These are phyloP conservation scores for Monosporozyma solicola DNA, from an alignment of 805 yeast genomes.

Conservation along the genomic window DNA sequence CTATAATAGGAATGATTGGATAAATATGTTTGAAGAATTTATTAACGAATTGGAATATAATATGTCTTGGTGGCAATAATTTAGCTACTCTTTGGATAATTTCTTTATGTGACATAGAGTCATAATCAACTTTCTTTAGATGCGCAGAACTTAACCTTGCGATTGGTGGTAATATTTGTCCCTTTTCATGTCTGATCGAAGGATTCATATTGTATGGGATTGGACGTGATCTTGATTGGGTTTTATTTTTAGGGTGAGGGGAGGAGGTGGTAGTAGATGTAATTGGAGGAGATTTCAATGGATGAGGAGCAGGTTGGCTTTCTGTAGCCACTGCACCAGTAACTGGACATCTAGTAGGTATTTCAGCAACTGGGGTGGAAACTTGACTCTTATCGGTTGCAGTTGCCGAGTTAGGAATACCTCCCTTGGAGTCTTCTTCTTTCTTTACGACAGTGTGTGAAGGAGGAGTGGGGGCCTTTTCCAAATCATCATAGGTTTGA, in stretches of 20 bases:
- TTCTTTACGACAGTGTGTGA: not conserved
- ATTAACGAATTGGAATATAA: conserved; percentile 48
- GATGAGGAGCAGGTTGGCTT: not conserved
- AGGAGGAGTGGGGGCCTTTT: not conserved
- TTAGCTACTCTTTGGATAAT: conserved; percentile 27
- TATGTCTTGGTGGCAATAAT: conserved; percentile 44
- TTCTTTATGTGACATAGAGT: conserved; percentile 14
- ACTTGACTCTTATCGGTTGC: not conserved
- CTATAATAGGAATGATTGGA: conserved; percentile 58
- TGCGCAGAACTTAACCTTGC: not conserved
- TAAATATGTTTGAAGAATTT: conserved; percentile 52
- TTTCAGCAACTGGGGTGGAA: not conserved
- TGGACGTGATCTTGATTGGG: not conserved
- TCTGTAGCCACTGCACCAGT: not conserved
- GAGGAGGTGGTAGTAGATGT: not conserved
- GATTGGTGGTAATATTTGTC: not conserved
- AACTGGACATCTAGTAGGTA: not conserved
- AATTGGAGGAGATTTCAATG: not conserved
- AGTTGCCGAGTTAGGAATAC: not conserved
- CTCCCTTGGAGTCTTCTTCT: not conserved
- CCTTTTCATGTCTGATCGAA: not conserved
- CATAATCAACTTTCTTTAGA: conserved; percentile 2
- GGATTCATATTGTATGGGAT: not conserved
- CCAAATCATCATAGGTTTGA: conserved; percentile 5
- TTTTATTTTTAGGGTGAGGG: not conserved